A percentile compares a stretch with the other conserved stretches of the same genome.
phyloP scores from a whole-genome alignment of 345 rosid species.

The Camelina laxa region DNA sequence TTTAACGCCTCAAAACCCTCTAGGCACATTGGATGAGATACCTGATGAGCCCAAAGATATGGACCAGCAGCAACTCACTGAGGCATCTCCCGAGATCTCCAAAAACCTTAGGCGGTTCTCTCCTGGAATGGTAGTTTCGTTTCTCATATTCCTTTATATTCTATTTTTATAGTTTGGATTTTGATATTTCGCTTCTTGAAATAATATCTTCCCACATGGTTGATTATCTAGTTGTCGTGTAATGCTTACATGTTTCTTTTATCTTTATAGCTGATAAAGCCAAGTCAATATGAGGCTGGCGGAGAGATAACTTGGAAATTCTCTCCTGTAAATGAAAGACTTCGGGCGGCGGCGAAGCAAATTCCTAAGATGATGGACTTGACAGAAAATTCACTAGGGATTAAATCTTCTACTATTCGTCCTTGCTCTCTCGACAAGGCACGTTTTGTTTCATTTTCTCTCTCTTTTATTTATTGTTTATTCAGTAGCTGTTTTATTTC shows the following conservation, averaged over 20 bases:
- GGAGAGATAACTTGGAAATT: conserved; percentile 93
- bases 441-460: conserved; percentile 18
- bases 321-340: conserved; percentile 88
- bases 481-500: conserved; percentile 23
- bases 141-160: neutral
- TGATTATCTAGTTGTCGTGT: conserved; percentile 1
- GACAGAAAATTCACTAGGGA: conserved; percentile 58
- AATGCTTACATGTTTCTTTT: conserved; percentile 21
- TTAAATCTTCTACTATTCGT: conserved; percentile 50
- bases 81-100: conserved; percentile 63
- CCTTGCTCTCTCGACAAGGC: conserved; percentile 70
- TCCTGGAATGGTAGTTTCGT: conserved; percentile 73
- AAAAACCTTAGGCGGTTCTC: conserved; percentile 75
- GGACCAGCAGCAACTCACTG: conserved; percentile 29
- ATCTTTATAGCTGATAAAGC: conserved; percentile 71
- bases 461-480: neutral
- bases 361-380: conserved; percentile 56
- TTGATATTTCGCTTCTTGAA: conserved; percentile 8
- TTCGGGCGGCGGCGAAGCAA: conserved; percentile 69
- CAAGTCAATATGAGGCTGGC: conserved; percentile 87
- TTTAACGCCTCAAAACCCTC: conserved; percentile 39
- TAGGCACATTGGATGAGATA: conserved; percentile 9
- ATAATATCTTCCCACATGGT: neutral
- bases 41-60: conserved; percentile 41
- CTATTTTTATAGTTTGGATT: neutral